phyloP scores from a whole-genome alignment of 2,329 filamentous ascomycete species.

The Cytospora chrysosperma region DNA sequence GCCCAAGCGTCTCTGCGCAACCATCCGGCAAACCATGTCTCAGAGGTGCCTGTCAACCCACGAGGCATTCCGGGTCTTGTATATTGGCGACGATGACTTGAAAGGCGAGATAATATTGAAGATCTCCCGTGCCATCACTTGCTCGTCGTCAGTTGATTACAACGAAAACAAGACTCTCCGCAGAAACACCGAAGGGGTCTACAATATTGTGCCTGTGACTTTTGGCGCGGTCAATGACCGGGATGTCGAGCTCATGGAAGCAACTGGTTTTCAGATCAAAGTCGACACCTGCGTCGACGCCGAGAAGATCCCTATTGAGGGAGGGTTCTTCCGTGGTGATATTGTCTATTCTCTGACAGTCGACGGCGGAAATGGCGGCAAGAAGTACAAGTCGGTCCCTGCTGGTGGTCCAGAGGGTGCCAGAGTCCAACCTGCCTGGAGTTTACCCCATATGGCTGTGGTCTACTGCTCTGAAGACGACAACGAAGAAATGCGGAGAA shows the following conservation, averaged over 20 bases:
- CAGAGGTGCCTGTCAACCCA: slow-evolving; percentile 43
- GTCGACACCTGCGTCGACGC: slow-evolving; percentile 48
- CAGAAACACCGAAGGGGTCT: slow-evolving; percentile 42
- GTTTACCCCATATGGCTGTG: slow-evolving; percentile 49
- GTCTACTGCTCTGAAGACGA: slow-evolving; percentile 49
- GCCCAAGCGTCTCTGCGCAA: slow-evolving; percentile 40
- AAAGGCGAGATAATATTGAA: slow-evolving; percentile 45
- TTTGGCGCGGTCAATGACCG: slow-evolving; percentile 46
- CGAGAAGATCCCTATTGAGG: slow-evolving; percentile 32
- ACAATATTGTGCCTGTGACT: slow-evolving; percentile 51
- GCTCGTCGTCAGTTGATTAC: slow-evolving; percentile 36
- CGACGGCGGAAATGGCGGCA: slow-evolving; percentile 40
- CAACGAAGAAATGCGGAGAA: slow-evolving; percentile 37
- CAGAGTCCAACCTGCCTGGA: slow-evolving; percentile 44
- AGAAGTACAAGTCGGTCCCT: slow-evolving; percentile 37
- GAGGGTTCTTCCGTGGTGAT: slow-evolving; percentile 29
- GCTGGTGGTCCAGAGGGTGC: slow-evolving; percentile 35
- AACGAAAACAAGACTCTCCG: slow-evolving; percentile 33
- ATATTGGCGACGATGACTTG: slow-evolving; percentile 43
- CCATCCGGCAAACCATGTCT: slow-evolving; percentile 50
- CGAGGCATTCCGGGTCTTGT: slow-evolving; percentile 49
- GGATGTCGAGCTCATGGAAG: slow-evolving; percentile 53
- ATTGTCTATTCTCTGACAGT: slow-evolving; percentile 40
- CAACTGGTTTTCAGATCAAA: slow-evolving; percentile 50
- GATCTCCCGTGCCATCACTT: slow-evolving; percentile 48